A percentile compares a stretch with the other conserved stretches of the same genome.
Evolutionary conservation across 805 yeast genomes (phyloP).

Genomic region (Aciculoconidium aculeatum): DNA sequence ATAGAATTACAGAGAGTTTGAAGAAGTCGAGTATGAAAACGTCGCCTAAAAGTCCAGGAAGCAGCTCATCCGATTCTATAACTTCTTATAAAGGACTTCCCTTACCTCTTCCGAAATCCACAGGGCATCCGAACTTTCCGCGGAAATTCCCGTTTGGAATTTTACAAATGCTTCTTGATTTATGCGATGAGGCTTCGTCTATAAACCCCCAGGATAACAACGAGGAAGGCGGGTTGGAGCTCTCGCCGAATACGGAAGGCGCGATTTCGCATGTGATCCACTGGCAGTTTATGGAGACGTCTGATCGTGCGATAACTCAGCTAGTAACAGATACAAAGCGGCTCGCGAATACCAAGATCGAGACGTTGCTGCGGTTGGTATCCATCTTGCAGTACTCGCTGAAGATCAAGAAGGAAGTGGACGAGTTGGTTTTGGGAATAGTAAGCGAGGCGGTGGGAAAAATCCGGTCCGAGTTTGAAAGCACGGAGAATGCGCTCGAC

Average conservation of each 20-base stretch:
- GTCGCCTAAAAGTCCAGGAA: too few relatives aligned
- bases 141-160: constrained; percentile 48
- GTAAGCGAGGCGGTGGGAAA: constrained; percentile 59
- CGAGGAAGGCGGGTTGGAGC: constrained; percentile 26
- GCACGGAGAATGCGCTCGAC: too few relatives aligned
- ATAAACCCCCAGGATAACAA: constrained; percentile 53
- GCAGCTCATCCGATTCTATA: too few relatives aligned
- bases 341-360: constrained; percentile 59
- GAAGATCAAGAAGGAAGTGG: constrained; percentile 74
- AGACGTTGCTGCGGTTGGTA: constrained; percentile 62
- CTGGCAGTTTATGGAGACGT: constrained; percentile 44
- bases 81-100: constrained; percentile 62
- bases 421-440: constrained; percentile 54
- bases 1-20: constrained; percentile 37
- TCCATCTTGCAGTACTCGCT: constrained; percentile 71
- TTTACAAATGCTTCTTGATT: constrained; percentile 49
- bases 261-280: constrained; percentile 45
- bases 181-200: constrained; percentile 68
- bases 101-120: constrained; percentile 29
- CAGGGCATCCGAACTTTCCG: constrained; percentile 14
- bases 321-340: constrained; percentile 63
- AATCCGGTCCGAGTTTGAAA: too few relatives aligned
- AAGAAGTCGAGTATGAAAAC: too few relatives aligned
- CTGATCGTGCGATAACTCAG: constrained; percentile 58
- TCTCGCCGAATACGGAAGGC: constrained; percentile 56